A percentile compares a stretch with the other conserved stretches of the same genome.
phyloP scores from a whole-genome alignment of 352 stramenopile species.

The Pilasporangium apinafurcum region DNA sequence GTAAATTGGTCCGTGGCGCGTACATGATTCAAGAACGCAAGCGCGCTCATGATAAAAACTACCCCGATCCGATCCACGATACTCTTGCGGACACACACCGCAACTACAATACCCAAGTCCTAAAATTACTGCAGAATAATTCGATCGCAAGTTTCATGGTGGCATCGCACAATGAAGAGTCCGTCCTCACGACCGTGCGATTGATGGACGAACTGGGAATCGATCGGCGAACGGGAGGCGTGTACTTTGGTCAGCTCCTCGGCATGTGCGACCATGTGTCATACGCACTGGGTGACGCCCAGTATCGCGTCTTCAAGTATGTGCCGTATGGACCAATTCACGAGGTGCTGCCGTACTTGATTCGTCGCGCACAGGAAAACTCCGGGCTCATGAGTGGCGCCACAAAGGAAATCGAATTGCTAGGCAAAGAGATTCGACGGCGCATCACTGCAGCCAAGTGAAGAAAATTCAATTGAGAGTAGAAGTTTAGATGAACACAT shows the following conservation, averaged over 20 bases:
- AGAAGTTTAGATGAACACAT: too few species aligned
- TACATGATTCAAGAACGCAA: slow-evolving; percentile 98
- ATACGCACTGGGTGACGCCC: slow-evolving; percentile 90
- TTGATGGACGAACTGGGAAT: slow-evolving; percentile 90
- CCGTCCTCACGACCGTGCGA: slow-evolving; percentile 89
- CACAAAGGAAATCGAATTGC: slow-evolving; percentile 63
- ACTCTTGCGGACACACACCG: slow-evolving; percentile 91
- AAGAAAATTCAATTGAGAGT: too few species aligned
- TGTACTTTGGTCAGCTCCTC: slow-evolving; percentile 97
- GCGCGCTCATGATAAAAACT: slow-evolving; percentile 69
- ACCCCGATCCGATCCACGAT: slow-evolving; percentile 90
- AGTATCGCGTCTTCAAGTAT: slow-evolving; percentile 97
- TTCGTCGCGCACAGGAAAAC: slow-evolving; percentile 97
- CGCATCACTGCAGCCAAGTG: slow-evolving; percentile 12
- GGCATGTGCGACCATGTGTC: slow-evolving; percentile 98
- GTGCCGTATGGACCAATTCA: slow-evolving; percentile 95
- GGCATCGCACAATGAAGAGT: slow-evolving; percentile 96
- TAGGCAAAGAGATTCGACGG: slow-evolving; percentile 64
- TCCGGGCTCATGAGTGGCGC: slow-evolving; percentile 84
- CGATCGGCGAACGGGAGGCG: slow-evolving; percentile 50
- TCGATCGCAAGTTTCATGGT: slow-evolving; percentile 94
- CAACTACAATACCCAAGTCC: slow-evolving; percentile 90
- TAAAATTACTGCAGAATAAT: slow-evolving; percentile 87
- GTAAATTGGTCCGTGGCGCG: slow-evolving; percentile 96
- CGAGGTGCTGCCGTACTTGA: slow-evolving; percentile 96